Conservation (phyloP, 306 rosid species). For the Gastrolobium bilobum region DNA sequence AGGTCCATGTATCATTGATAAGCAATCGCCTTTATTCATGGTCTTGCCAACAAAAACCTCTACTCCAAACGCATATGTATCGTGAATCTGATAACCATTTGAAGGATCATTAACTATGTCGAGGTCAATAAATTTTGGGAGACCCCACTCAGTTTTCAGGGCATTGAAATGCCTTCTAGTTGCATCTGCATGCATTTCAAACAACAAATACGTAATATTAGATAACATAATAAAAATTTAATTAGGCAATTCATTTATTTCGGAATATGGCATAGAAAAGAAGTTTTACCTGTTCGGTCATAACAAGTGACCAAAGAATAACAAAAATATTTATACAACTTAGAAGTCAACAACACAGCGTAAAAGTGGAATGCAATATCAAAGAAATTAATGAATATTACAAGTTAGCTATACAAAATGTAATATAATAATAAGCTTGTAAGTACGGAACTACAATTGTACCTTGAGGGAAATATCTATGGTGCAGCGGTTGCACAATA, state of each 20-base stretch:
- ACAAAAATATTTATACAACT: too few relatives aligned
- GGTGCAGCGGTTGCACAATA: too few relatives aligned
- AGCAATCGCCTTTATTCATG: conserved; percentile 21
- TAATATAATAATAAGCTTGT: not conserved
- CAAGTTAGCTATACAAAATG: not conserved
- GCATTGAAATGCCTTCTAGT: conserved; percentile 40
- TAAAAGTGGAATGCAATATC: not conserved
- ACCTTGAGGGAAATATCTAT: conserved; percentile 45
- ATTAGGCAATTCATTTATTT: not conserved
- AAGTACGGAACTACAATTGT: not conserved
- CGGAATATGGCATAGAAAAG: not conserved
- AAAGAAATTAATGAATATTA: not conserved
- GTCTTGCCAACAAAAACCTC: conserved; percentile 48
- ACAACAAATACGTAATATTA: not conserved
- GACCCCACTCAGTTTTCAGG: conserved; percentile 50
- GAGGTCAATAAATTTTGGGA: conserved; percentile 47
- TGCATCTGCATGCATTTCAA: conserved; percentile 43
- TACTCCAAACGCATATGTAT: conserved; percentile 54
- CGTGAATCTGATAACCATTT: conserved; percentile 47
- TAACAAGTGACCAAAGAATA: not conserved
- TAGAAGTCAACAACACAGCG: too few relatives aligned
- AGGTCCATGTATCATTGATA: conserved; percentile 41
- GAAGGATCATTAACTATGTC: conserved; percentile 45
- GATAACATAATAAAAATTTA: too few relatives aligned
- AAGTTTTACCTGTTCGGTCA: not conserved